Base-by-base conservation (phyloP, 768 basidiomycete species). In the Rhizopogon roseolus region DNA sequence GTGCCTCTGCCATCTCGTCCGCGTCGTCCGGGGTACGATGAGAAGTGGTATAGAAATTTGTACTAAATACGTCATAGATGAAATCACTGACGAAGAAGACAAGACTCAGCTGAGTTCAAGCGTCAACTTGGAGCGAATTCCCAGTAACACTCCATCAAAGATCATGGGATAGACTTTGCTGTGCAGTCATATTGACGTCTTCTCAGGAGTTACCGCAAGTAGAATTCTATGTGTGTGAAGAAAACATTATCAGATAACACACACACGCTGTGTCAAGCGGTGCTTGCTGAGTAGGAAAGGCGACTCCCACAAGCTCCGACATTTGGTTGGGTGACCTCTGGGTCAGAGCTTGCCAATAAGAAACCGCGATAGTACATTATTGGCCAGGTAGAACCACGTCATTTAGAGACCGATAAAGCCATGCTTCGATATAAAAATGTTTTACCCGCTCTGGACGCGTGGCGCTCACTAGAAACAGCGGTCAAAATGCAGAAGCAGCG, bases 391-490 rank as follows among this genome's bases (percentile, higher is more conserved):
- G 46, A 22, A 48, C 14, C 14, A 36, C 19, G 19, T 36, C 46
- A 48, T 34, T 34, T 6, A 3, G 11, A 49, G 13, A 5, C 44
- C 16, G 11, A 48, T 49, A 17, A 51, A 49, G n/a, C 10, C 38
- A 49, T 28, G 29, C 50, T 28, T 28, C 17, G 43, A 22, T 3
- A 13, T 27, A 13, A 17, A 22, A 14, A 28, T 46, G 34, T 28
- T 27, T 28, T 39, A 19, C 43, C 19, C 27, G 14, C n/a, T 17
- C 16, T 32, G 29, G 29, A 48, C 51, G 6, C 50, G 51, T 50
- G 51, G 51, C 46, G 46, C 27, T 34, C n/a, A 25, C 28, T 52
- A n/a, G 51, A 44, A 36, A 52, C 51, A 36, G 34, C 14, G 50
- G 16, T 7, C 5, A 27, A 22, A 25, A 11, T 45, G 50, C 44